These are phyloP conservation scores for Vitis rupestris DNA, from an alignment of 164 flowering plant genomes.

Conservation along the genomic window DNA sequence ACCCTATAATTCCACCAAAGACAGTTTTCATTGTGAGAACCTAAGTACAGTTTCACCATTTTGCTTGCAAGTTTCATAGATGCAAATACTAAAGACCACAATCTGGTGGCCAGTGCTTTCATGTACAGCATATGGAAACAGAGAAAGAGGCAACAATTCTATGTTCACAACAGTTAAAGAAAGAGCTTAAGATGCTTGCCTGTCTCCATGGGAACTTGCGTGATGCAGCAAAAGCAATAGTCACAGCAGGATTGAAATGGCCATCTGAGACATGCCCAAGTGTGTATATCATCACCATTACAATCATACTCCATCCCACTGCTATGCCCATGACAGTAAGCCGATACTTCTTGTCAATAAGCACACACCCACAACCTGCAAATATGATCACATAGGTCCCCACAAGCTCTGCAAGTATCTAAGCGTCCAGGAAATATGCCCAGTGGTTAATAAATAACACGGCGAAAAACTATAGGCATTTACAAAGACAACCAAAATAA, in stretches of 20 bases:
- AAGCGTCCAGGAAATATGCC: not conserved
- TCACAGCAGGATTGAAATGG: conserved; percentile 25
- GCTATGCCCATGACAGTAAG: conserved; percentile 3
- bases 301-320: conserved; percentile 14
- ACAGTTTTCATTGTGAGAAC: too few species aligned
- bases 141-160: too few species aligned
- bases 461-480: too few species aligned
- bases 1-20: too few species aligned
- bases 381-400: conserved; percentile 10
- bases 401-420: conserved; percentile 6
- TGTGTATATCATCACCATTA: conserved; percentile 21
- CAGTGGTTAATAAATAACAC: not conserved
- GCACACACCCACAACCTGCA: conserved; percentile 8
- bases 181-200: not conserved
- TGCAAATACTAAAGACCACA: too few species aligned
- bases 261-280: conserved; percentile 20
- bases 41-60: too few species aligned
- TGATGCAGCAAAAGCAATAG: conserved; percentile 14
- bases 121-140: too few species aligned
- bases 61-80: too few species aligned
- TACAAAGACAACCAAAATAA: too few species aligned
- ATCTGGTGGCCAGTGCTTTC: too few species aligned
- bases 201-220: conserved; percentile 14
- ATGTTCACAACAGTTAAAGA: too few species aligned
- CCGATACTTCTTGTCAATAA: not conserved